phyloP scores from a whole-genome alignment of 2,329 filamentous ascomycete species.

The Arthrobotrys iridis region DNA sequence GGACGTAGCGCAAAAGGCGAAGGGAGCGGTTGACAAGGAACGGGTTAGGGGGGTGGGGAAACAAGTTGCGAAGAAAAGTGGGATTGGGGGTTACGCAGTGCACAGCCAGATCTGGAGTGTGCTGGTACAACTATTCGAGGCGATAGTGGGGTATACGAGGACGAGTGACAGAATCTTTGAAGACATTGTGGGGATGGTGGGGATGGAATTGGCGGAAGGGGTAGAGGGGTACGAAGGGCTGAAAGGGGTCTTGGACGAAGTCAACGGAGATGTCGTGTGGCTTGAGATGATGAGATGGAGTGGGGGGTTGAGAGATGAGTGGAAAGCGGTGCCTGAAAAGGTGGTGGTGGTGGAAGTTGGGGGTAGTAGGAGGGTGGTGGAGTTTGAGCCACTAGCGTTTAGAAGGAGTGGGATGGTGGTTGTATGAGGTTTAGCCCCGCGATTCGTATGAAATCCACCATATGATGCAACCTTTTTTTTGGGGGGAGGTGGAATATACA shows the following conservation, averaged over 20 bases:
- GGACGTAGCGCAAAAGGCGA: conserved; percentile 58
- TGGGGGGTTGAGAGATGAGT: conserved; percentile 55
- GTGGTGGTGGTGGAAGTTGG: conserved; percentile 60
- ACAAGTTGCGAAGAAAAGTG: conserved; percentile 30
- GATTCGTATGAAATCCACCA: too few species aligned
- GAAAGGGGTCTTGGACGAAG: conserved; percentile 69
- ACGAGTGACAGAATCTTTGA: conserved; percentile 78
- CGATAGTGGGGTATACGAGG: conserved; percentile 71
- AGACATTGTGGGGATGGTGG: conserved; percentile 73
- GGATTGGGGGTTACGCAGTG: conserved; percentile 36
- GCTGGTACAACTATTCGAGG: conserved; percentile 69
- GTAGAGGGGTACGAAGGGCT: conserved; percentile 62
- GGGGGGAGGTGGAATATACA: too few species aligned
- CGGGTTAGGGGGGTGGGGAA: conserved; percentile 22
- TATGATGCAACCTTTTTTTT: too few species aligned
- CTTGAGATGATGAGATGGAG: conserved; percentile 68
- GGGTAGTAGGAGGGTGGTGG: conserved; percentile 21
- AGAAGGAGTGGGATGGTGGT: background rate
- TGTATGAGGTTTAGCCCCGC: background rate
- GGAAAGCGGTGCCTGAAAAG: conserved; percentile 64
- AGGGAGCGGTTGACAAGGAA: conserved; percentile 39
- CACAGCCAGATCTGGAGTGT: conserved; percentile 71
- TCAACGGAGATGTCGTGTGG: conserved; percentile 83
- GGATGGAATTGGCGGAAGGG: conserved; percentile 63
- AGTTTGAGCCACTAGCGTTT: conserved; percentile 31